Evolutionary conservation across 257 asterid species (phyloP).

Genomic region (Oldenlandia corymbosa): DNA sequence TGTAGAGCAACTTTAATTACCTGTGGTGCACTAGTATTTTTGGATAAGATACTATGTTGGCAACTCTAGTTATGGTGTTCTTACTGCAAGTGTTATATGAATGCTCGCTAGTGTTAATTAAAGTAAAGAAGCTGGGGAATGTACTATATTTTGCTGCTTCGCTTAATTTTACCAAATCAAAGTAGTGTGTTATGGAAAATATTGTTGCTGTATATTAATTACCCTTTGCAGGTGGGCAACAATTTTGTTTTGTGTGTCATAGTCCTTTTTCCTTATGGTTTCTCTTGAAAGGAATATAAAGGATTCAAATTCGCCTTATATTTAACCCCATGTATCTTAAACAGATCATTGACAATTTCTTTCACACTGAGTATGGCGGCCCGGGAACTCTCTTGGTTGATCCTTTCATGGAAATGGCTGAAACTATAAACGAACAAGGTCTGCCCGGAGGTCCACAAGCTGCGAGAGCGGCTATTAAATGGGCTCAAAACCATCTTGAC

Average conservation of each 20-base stretch:
- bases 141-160: neutral
- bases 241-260: neutral
- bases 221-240: neutral
- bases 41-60: neutral
- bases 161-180: neutral
- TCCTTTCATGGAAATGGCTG: constrained; percentile 9
- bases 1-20: neutral
- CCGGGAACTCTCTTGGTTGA: constrained; percentile 4
- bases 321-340: neutral
- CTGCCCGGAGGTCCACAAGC: constrained; percentile 56
- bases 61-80: neutral
- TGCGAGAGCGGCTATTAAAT: constrained; percentile 81
- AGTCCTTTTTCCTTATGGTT: neutral
- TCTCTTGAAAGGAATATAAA: neutral
- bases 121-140: neutral
- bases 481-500: constrained; percentile 82
- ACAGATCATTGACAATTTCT: constrained; percentile 52
- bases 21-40: too few species aligned
- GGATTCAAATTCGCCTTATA: neutral
- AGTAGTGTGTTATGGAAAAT: neutral
- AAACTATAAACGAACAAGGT: neutral
- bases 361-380: constrained; percentile 2
- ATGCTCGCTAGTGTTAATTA: neutral
- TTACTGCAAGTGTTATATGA: neutral
- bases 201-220: neutral